phyloP scores from a whole-genome alignment of 768 basidiomycete species.

The Kwoniella dendrophila region DNA sequence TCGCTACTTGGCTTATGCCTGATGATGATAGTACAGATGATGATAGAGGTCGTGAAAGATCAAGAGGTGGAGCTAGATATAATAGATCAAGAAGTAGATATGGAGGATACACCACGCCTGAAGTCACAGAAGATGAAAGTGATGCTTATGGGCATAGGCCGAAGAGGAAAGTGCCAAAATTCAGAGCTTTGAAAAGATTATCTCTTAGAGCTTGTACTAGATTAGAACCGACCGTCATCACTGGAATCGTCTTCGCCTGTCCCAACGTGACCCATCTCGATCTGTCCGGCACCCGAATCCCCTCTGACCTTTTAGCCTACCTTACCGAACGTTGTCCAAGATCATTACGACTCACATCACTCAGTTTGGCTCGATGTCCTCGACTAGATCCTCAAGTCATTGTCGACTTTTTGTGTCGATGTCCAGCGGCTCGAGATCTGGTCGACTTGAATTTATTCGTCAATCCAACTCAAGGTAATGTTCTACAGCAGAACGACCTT shows the following conservation, averaged over 20 bases:
- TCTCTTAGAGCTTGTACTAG: conserved; percentile 53
- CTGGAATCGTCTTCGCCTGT: conserved; percentile 45
- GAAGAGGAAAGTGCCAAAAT: conserved; percentile 31
- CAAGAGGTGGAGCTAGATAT: conserved; percentile 18
- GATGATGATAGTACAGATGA: conserved; percentile 38
- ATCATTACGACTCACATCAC: conserved; percentile 67
- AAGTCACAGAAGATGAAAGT: conserved; percentile 38
- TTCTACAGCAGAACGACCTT: conserved; percentile 75
- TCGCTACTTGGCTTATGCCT: conserved; percentile 53
- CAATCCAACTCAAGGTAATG: conserved; percentile 64
- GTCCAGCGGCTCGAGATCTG: conserved; percentile 64
- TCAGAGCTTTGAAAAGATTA: conserved; percentile 46
- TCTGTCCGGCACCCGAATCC: conserved; percentile 53
- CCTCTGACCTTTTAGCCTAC: conserved; percentile 55
- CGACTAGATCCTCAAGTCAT: conserved; percentile 79
- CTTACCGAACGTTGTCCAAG: conserved; percentile 61
- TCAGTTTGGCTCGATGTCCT: conserved; percentile 83
- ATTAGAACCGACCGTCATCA: conserved; percentile 44
- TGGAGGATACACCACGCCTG: conserved; percentile 20
- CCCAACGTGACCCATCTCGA: conserved; percentile 56
- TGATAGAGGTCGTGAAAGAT: conserved; percentile 38
- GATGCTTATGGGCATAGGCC: conserved; percentile 10
- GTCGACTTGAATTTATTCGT: conserved; percentile 77
- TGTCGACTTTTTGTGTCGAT: conserved; percentile 69
- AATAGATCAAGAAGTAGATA: conserved; percentile 13